Percentiles rank a stretch among this genome's conserved stretches.
Conservation (phyloP, 257 asterid genomes). For the Capsicum pubescens region DNA sequence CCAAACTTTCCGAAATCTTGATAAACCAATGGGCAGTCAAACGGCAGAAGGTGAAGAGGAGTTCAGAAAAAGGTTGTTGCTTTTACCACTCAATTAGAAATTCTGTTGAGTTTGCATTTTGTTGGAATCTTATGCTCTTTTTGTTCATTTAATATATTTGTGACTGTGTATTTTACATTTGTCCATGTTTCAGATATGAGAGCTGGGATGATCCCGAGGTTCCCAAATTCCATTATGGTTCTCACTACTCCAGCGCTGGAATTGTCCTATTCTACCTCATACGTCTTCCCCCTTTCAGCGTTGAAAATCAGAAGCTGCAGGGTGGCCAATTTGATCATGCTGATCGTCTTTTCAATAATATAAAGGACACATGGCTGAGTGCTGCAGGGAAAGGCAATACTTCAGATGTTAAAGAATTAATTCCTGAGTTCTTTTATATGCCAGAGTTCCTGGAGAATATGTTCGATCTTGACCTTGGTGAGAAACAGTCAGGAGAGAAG, state of each 20-base stretch:
- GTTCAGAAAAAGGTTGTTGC: constrained; percentile 82
- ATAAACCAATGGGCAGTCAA: constrained; percentile 98
- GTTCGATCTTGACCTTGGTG: constrained; percentile 95
- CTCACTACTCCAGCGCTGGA: constrained; percentile 99
- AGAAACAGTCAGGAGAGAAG: constrained; percentile 99
- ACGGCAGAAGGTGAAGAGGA: constrained; percentile 96
- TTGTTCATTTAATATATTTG: constrained; percentile 27
- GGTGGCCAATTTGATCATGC: constrained; percentile 99
- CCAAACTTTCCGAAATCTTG: constrained; percentile 87
- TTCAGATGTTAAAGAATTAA: constrained; percentile 96
- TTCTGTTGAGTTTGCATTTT: neutral
- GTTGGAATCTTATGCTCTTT: constrained; percentile 15
- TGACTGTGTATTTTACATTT: constrained; percentile 33
- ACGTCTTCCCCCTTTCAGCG: constrained; percentile 94
- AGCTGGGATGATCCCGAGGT: constrained; percentile 99
- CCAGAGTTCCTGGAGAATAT: constrained; percentile 92
- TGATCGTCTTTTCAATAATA: constrained; percentile 95
- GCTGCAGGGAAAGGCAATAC: constrained; percentile 99
- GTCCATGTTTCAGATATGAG: constrained; percentile 61
- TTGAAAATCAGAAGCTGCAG: constrained; percentile 92
- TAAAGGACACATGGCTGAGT: constrained; percentile 92
- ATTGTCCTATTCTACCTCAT: constrained; percentile 96
- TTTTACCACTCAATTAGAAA: constrained; percentile 15
- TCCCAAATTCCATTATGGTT: constrained; percentile 98
- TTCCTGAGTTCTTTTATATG: constrained; percentile 96